Conservation (phyloP, 805 yeast species). For the Lipomyces oligophaga region DNA sequence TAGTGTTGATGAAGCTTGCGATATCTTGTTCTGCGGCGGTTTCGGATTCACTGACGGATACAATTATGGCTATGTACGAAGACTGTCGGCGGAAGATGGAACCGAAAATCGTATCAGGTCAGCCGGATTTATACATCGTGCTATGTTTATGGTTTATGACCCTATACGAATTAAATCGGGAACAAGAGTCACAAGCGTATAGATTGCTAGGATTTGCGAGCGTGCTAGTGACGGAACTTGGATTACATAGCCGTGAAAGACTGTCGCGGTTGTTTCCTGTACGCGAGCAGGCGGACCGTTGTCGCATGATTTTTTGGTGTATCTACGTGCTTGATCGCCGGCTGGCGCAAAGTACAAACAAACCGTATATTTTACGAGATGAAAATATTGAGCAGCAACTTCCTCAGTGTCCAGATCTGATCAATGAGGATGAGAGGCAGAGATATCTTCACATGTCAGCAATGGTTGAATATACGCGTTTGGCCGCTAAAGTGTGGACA, state of each 20-base stretch:
- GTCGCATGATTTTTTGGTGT: conserved; percentile 31
- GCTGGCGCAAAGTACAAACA: conserved; percentile 28
- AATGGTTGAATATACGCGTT: conserved; percentile 29
- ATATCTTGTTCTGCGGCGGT: conserved; percentile 30
- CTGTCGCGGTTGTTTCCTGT: conserved; percentile 15
- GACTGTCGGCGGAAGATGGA: conserved; percentile 23
- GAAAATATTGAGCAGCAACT: conserved; percentile 29
- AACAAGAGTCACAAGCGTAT: conserved; percentile 29
- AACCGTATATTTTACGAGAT: conserved; percentile 29
- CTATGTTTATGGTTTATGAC: conserved; percentile 28
- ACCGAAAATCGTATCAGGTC: conserved; percentile 19
- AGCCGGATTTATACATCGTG: conserved; percentile 21
- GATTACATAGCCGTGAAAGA: conserved; percentile 28
- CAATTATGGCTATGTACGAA: conserved; percentile 26
- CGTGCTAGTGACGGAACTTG: conserved; percentile 29
- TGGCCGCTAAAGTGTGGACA: conserved; percentile 24
- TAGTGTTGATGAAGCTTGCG: conserved; percentile 18
- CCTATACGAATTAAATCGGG: conserved; percentile 32
- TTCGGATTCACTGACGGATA: conserved; percentile 13
- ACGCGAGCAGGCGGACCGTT: conserved; percentile 23
- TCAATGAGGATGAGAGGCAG: conserved; percentile 23
- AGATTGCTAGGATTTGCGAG: conserved; percentile 30
- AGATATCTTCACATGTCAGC: conserved; percentile 27
- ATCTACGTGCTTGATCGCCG: conserved; percentile 32
- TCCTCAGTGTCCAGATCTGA: conserved; percentile 17